Evolutionary conservation across 306 rosid genomes (phyloP), one percentile per base, ranked within the genome.

Genomic region (Psophocarpus tetragonolobus): DNA sequence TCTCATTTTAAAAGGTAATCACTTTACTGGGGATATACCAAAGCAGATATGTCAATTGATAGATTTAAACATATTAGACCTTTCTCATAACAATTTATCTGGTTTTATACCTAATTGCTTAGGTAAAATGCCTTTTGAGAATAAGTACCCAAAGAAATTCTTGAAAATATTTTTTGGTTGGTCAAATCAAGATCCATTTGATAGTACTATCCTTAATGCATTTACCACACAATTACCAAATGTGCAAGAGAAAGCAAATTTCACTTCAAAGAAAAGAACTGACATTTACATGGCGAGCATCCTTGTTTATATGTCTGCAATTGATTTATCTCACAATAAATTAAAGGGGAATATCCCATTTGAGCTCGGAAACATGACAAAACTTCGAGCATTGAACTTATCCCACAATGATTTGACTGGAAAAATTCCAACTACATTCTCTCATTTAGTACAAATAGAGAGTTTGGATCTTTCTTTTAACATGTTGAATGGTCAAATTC

Each of bases 1-100:
- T 26, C 71, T 78, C 5, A 50, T 78, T 32, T 1, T 78, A 33
- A 69, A 69, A 54, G 77, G 33, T 3, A 78, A 78, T n/a, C 11
- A 44, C 14, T 44, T 78, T 8, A 15, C 0, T 1, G 71, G 77
- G 0, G 23, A 69, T 2, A 30, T 78, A 58, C 71, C 82, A 0
- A 21, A 32, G 0, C 24, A 69, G 1, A 1, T 78, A 45, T 78
- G 82, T 15, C 51, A 32, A 0, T 10, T 78, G n/a, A 5, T 4
- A 8, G 1, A 44, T 57, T 32, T 78, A 58, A 10, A 0, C 1
- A 58, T 77, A 0, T 3, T 61, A 3, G 67, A 61, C 21, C 67
- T 61, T 61, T 61, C 67, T 15, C 0, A 29, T 8, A 61, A 61
- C 10, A 27, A 8, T 4, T 36, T 67, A 26, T 57, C 21, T 17